A percentile compares a stretch with the other conserved stretches of the same genome.
Conservation (phyloP, 306 rosid species). For the Fragaria vesca region DNA sequence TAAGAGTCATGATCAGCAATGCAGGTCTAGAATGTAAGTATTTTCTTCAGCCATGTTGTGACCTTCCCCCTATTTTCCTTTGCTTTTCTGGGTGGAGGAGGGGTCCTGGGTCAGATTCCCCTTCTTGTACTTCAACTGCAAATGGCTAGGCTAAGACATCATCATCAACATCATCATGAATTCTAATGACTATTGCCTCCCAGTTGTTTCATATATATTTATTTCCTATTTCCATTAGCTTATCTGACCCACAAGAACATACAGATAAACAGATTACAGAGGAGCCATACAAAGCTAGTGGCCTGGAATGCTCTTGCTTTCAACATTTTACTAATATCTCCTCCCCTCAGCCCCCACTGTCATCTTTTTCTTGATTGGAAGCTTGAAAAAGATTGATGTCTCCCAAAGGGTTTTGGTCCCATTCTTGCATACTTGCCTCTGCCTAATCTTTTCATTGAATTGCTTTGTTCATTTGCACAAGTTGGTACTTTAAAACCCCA, state of each 20-base stretch:
- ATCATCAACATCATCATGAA: neutral
- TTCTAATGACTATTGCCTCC: neutral
- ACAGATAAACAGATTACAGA: conserved; percentile 10
- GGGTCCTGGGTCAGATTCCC: conserved; percentile 10
- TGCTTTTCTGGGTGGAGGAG: neutral
- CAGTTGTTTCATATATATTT: neutral
- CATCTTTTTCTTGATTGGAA: conserved; percentile 29
- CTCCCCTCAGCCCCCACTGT: conserved; percentile 10
- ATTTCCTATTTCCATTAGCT: neutral
- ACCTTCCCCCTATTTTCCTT: neutral
- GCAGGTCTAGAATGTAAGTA: neutral
- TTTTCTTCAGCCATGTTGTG: neutral
- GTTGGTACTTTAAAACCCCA: neutral
- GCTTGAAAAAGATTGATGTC: conserved; percentile 25
- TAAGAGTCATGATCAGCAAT: neutral
- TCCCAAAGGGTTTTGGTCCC: conserved; percentile 13
- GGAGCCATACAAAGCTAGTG: conserved; percentile 21
- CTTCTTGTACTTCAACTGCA: neutral
- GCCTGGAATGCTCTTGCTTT: conserved; percentile 8
- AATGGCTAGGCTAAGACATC: neutral
- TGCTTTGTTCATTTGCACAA: conserved; percentile 14
- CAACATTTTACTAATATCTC: conserved; percentile 13
- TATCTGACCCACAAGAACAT: conserved; percentile 2
- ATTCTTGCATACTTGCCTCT: conserved; percentile 3
- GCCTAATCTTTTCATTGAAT: neutral